Base-by-base conservation (phyloP, 2,329 filamentous ascomycete genomes). In the Periconia digitata region DNA sequence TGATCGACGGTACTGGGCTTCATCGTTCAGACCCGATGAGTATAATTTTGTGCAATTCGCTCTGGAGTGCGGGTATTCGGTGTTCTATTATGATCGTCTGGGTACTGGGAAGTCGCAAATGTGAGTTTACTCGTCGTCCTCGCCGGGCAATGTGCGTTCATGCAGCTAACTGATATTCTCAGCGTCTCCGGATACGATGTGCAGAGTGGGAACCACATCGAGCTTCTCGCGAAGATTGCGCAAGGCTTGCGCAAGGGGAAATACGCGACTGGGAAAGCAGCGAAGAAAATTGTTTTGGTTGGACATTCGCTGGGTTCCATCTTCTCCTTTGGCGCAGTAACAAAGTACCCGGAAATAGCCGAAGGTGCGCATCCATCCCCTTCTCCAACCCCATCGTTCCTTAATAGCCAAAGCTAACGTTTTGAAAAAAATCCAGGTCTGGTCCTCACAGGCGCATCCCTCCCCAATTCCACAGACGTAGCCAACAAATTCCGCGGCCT, bases 41-140 rank as follows among this genome's bases (percentile, higher is more conserved):
- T 72, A 72, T 54, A 70, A 56, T 44, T 72, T 71, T 50, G 65
- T 64, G 8, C 59, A 70, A 37, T 58, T 58, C 24, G 65, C 58
- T n/a, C 53, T 65, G 13, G 50, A 49, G 18, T 46, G 56, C 27
- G 68, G 66, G 8, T 71, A 71, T 46, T 66, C 67, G 1, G 56
- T 70, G 39, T 68, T 72, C 43, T 65, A 59, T 41, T 72, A 70
- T 48, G 69, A 72, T 48, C 64, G 71, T 23, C 52, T 72, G 6
- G 70, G 69, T 3, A 56, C 53, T 0, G 69, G 68, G 3, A 29
- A 57, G 40, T 27, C 24, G 6, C 24, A 27, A 27, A 27, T 27
- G 24, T 27, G 13, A 27, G 24, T 13, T 7, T 6, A 7, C 24
- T 13, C 24, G 6, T 13, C 24, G 24, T 13, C 24, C 24, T 7